Evolutionary conservation across 768 basidiomycete species (phyloP).

Genomic region (Trametes villosa): DNA sequence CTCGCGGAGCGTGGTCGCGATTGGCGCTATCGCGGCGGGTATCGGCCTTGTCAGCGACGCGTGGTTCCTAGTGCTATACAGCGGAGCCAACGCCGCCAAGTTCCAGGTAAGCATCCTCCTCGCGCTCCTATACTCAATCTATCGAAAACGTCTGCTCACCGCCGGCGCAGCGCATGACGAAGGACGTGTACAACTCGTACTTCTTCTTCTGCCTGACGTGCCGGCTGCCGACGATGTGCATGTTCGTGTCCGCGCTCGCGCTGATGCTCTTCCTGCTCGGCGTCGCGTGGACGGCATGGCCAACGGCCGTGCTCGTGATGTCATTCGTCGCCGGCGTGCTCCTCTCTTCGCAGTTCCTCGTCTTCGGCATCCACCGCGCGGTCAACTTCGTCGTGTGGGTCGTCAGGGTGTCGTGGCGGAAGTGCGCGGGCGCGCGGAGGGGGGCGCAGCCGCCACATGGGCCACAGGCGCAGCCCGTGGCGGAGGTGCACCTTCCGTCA

Average conservation of each 20-base stretch:
- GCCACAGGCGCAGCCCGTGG: background rate
- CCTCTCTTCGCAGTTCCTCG: slow-evolving; percentile 68
- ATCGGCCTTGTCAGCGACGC: slow-evolving; percentile 65
- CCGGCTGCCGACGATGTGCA: slow-evolving; percentile 64
- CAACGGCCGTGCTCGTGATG: slow-evolving; percentile 60
- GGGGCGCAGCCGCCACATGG: background rate
- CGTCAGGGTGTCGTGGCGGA: slow-evolving; percentile 11
- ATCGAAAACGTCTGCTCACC: too few species aligned
- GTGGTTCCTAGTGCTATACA: slow-evolving; percentile 70
- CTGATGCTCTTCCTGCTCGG: slow-evolving; percentile 63
- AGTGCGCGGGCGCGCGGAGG: background rate
- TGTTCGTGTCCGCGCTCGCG: slow-evolving; percentile 57
- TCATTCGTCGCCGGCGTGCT: slow-evolving; percentile 62
- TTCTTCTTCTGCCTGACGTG: slow-evolving; percentile 73
- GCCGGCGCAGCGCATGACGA: slow-evolving; percentile 48
- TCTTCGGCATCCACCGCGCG: slow-evolving; percentile 48
- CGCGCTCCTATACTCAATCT: too few species aligned
- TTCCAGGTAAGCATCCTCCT: slow-evolving; percentile 55
- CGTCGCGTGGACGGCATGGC: slow-evolving; percentile 69
- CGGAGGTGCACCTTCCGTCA: background rate
- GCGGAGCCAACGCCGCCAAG: slow-evolving; percentile 51
- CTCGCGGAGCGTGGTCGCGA: slow-evolving; percentile 56
- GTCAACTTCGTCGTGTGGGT: slow-evolving; percentile 27
- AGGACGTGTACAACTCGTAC: slow-evolving; percentile 62
- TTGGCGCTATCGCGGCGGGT: slow-evolving; percentile 62